These are phyloP conservation scores for Exophiala alcalophila DNA, from an alignment of 2,329 filamentous ascomycete genomes.

Conservation along the genomic window DNA sequence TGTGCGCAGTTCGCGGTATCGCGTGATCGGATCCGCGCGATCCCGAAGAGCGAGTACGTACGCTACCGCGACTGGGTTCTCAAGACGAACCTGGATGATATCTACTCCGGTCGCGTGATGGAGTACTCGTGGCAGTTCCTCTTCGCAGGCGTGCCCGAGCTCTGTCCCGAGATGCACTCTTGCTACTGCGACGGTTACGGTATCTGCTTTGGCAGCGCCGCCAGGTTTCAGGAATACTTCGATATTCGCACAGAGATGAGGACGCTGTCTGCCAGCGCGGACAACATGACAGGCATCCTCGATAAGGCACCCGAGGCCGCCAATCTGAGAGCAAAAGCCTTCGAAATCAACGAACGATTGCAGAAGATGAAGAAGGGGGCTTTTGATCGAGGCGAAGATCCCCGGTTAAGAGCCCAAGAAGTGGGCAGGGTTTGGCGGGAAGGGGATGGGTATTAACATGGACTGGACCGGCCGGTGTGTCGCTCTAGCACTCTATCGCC, in stretches of 20 bases:
- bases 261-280: background rate
- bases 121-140: constrained; percentile 65
- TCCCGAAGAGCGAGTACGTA: constrained; percentile 55
- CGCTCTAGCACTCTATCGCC: too few relatives aligned
- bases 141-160: constrained; percentile 50
- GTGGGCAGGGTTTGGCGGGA: constrained; percentile 3
- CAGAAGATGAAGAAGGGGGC: background rate
- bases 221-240: constrained; percentile 31
- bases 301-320: background rate
- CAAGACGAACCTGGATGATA: constrained; percentile 53
- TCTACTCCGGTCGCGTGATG: constrained; percentile 58
- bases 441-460: constrained; percentile 2
- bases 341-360: background rate
- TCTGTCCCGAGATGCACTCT: constrained; percentile 50
- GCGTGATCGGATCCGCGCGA: constrained; percentile 54
- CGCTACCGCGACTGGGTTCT: constrained; percentile 61
- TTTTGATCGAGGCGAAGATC: constrained; percentile 2
- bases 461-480: too few relatives aligned
- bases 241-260: constrained; percentile 1
- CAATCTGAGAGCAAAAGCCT: background rate
- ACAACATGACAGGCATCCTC: background rate
- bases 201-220: constrained; percentile 54
- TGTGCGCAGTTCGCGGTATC: constrained; percentile 64
- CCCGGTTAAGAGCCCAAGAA: background rate
- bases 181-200: constrained; percentile 66